Evolutionary conservation across 208 protist genomes (phyloP), one percentile per base, ranked within the genome.

Genomic region (Eutreptiella sp.): DNA sequence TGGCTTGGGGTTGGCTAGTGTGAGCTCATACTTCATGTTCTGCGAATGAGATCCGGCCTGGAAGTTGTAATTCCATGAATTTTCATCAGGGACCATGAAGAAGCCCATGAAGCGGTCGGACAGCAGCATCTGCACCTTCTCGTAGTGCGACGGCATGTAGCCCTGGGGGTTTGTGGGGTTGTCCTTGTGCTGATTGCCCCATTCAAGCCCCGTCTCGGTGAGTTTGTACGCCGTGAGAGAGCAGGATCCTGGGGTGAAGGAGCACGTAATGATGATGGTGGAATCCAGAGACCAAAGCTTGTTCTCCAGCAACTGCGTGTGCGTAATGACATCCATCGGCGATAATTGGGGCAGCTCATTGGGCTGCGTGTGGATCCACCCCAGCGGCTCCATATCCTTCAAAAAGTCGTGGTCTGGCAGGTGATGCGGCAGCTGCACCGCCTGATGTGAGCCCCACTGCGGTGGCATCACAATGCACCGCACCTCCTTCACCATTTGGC

Each of bases 11-110:
- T 85, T 85, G 32, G 70, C 88, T 7, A 96, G 68, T 50, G 72
- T 68, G 27, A 97, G 46, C 23, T 72, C 72, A 63, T 96, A 97
- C 27, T 73, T 60, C 87, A 92, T 92, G 53, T 28, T 69, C 16
- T 70, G 19, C 32, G 70, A 73, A 63, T 95, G 87, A 38, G 79
- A 84, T 35, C 90, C 69, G 38, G 87, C 85, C 48, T 86, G 83
- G 60, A 97, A 97, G 75, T 96, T 96, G 67, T 92, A 96, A 68
- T 97, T 97, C 93, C 93, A 97, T 28, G 69, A 72, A 46, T 77
- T 75, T 34, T 85, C 59, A 38, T 79, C 67, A 5, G 93, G 93
- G 5, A 88, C 72, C 90, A 97, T 92, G 76, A 91, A 96, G 74
- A 92, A 97, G 48, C 93, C 93, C 11, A 92, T 57, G 70, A 93